Percentiles rank a stretch among this genome's conserved stretches.
These are phyloP conservation scores for Ottelia alismoides DNA, from an alignment of 106 monocot species.

Conservation along the genomic window DNA sequence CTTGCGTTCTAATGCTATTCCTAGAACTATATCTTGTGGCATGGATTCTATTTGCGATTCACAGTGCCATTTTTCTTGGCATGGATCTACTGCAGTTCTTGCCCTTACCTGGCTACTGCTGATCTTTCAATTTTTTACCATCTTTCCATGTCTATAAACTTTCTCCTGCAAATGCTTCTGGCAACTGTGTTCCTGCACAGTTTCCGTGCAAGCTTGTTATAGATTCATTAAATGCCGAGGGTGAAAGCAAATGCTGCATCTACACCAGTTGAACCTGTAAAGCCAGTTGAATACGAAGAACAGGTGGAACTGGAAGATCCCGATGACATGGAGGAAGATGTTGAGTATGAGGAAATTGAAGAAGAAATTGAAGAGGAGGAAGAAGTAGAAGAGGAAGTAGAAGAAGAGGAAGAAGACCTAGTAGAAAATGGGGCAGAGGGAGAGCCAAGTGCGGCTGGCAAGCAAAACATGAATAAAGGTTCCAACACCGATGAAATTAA, in stretches of 20 bases:
- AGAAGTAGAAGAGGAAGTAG: too few species aligned
- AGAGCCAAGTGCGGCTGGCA: slow-evolving; percentile 1
- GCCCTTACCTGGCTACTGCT: too few species aligned
- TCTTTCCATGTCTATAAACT: slow-evolving; percentile 30
- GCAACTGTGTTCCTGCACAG: slow-evolving; percentile 70
- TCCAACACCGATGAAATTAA: slow-evolving; percentile 24
- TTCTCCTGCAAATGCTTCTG: slow-evolving; percentile 51
- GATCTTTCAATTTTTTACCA: too few species aligned
- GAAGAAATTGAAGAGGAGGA: slow-evolving; percentile 41
- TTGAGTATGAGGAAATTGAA: slow-evolving; percentile 19
- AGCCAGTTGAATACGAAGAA: slow-evolving; percentile 24
- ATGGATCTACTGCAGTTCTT: too few species aligned
- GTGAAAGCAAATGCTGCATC: slow-evolving; percentile 32
- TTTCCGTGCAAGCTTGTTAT: slow-evolving; percentile 50
- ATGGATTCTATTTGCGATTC: too few species aligned
- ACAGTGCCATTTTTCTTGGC: too few species aligned
- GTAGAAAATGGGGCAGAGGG: slow-evolving; percentile 6
- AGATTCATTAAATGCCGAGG: slow-evolving; percentile 56
- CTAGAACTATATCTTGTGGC: too few species aligned
- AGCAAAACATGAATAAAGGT: slow-evolving; percentile 9
- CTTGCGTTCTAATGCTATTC: too few species aligned
- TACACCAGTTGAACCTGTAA: slow-evolving; percentile 24
- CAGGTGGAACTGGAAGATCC: slow-evolving; percentile 26
- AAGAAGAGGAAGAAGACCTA: slow-evolving; percentile 7
- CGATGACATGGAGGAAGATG: slow-evolving; percentile 18